phyloP scores from a whole-genome alignment of 441 rosid genomes.

The Pelargonium cotyledonis region DNA sequence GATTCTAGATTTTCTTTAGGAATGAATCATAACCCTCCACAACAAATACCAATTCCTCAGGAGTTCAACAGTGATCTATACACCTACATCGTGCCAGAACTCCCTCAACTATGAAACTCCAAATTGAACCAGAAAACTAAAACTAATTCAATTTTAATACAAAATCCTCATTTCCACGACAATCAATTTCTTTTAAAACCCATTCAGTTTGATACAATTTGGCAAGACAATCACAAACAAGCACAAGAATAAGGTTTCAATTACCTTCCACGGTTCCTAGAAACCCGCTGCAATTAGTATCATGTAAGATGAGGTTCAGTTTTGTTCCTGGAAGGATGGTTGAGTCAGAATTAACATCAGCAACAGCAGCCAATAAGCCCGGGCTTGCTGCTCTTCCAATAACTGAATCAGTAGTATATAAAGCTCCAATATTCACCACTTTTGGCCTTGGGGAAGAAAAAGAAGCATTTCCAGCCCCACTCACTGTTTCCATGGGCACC shows the following conservation, averaged over 20 bases:
- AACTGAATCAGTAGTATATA: constrained; percentile 62
- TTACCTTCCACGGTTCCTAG: constrained; percentile 81
- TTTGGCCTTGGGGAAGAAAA: constrained; percentile 40
- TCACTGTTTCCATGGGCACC: constrained; percentile 34
- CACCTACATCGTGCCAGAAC: too few relatives aligned
- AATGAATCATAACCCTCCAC: neutral
- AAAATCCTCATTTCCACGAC: neutral
- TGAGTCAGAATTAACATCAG: constrained; percentile 67
- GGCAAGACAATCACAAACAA: neutral
- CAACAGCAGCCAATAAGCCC: constrained; percentile 59
- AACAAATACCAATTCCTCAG: neutral
- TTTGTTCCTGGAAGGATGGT: constrained; percentile 45
- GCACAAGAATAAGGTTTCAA: constrained; percentile 4
- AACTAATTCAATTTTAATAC: too few relatives aligned
- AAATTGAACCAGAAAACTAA: neutral
- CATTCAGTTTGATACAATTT: neutral
- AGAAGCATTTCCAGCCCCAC: constrained; percentile 32
- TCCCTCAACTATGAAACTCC: neutral
- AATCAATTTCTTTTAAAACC: neutral
- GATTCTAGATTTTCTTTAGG: neutral
- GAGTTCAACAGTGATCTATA: neutral
- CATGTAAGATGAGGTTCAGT: constrained; percentile 38
- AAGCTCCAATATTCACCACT: constrained; percentile 54
- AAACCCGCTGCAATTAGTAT: constrained; percentile 86
- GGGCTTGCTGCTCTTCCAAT: constrained; percentile 70